Percentiles rank a stretch among this genome's conserved stretches.
These are phyloP conservation scores for Telfairia occidentalis DNA, from an alignment of 331 rosid species.

Conservation along the genomic window DNA sequence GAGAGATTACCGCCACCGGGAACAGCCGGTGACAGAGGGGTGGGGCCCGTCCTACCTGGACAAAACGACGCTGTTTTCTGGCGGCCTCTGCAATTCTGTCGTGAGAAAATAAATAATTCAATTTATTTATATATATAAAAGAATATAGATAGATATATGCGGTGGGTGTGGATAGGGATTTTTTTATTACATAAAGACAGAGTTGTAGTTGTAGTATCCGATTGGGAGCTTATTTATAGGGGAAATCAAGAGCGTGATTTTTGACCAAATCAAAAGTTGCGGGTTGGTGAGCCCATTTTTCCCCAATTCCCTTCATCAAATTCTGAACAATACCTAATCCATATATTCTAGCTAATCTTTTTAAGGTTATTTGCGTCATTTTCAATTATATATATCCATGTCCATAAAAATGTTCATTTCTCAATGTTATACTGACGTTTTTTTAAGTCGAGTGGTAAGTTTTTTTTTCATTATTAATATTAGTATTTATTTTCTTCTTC, in stretches of 20 bases:
- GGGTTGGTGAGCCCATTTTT: background rate
- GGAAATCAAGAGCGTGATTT: constrained; percentile 6
- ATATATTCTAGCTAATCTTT: background rate
- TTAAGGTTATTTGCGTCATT: background rate
- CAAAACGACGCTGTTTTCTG: constrained; percentile 5
- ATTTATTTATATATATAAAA: background rate
- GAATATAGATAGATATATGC: no score
- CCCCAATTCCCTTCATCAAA: background rate
- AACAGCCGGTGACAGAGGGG: background rate
- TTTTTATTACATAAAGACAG: background rate
- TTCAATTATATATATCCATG: background rate
- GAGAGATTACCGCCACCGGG: background rate
- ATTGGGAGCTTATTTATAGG: constrained; percentile 1
- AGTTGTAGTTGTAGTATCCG: no score
- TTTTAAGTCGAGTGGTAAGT: no score
- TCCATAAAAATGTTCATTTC: background rate
- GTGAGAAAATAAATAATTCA: background rate
- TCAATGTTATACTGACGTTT: no score
- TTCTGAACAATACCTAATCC: background rate
- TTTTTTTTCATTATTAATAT: no score
- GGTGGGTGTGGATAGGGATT: constrained; percentile 5
- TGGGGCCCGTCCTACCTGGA: background rate
- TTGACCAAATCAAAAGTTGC: background rate
- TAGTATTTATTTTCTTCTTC: no score
- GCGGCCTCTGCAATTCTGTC: background rate